Base-by-base conservation (phyloP, 345 rosid genomes). In the Lepidium sativum region DNA sequence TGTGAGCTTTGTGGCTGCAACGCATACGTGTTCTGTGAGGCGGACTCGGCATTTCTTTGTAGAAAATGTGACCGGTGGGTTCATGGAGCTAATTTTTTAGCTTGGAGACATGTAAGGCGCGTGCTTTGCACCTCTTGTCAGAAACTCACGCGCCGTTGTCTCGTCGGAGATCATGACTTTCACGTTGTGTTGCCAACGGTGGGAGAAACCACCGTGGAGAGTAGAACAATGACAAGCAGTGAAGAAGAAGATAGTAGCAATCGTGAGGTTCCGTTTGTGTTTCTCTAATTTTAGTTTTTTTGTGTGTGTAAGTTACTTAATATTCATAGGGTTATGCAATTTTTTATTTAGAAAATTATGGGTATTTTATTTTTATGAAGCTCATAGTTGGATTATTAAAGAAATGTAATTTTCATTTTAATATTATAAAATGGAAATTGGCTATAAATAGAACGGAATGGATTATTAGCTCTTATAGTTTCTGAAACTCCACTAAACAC, bases 71-170 rank as follows among this genome's bases (percentile, higher is more conserved):
- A 91, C 48, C 80, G 67, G 71, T 65, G 77, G 79, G 97, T 91
- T 16, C 97, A 91, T 23, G 79, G 75, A 49, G 97, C 96, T 8
- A 91, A 91, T 68, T 86, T 91, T 80, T 67, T 91, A 39, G 94
- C 97, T 7, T 78, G 49, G 67, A 83, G 97, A 70, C 97, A 91
- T 39, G 70, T 86, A 17, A 54, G 97, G 60, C 82, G 94, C 69
- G 69, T 91, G 61, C 77, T 91, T 3, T 91, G 97, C 62, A 69
- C 66, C 20, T 20, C 81, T 0, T 91, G 98, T 51, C 91, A 80
- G 35, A 80, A 77, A 40, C 79, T 80, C 41, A 91, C 94, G 1
- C 86, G 69, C 17, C 60, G 81, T 44, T 88, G 78, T 17, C 80
- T 86, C 18, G 60, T 84, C 34, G 98, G 94, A 42, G 75, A 69